Evolutionary conservation across 176 grass and related monocot genomes (phyloP).

Genomic region (barley (Hordeum vulgare)): DNA sequence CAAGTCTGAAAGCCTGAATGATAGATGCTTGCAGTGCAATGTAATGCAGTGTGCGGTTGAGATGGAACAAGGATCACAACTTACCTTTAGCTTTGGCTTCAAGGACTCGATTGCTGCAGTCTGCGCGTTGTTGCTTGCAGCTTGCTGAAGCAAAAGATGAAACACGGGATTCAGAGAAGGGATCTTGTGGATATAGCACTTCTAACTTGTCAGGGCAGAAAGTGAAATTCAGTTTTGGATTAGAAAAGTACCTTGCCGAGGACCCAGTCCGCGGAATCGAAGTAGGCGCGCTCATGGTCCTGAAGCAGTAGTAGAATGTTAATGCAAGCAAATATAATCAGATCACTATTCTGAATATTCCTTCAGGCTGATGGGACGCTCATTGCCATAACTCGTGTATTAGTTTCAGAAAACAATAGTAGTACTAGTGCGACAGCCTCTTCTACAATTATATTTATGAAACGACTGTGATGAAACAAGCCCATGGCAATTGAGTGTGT

Average conservation of each 20-base stretch:
- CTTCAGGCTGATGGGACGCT: neutral
- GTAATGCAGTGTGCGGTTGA: neutral
- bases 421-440: neutral
- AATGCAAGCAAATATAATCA: neutral
- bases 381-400: neutral
- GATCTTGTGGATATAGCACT: neutral
- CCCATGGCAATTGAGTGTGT: no score
- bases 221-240: neutral
- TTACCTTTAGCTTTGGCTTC: slow-evolving; percentile 96
- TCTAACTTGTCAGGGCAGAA: neutral
- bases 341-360: neutral
- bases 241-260: slow-evolving; percentile 76
- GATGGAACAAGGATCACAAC: neutral
- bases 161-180: neutral
- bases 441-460: neutral
- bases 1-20: neutral
- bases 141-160: slow-evolving; percentile 53
- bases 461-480: neutral
- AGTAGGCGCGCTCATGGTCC: slow-evolving; percentile 85
- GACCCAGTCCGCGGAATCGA: slow-evolving; percentile 92
- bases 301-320: slow-evolving; percentile 15
- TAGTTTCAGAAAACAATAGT: neutral
- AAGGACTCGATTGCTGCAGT: slow-evolving; percentile 60
- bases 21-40: slow-evolving; percentile 10
- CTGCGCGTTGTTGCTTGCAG: slow-evolving; percentile 44